phyloP scores from a whole-genome alignment of 208 protist genomes.

The Naegleria fowleri region DNA sequence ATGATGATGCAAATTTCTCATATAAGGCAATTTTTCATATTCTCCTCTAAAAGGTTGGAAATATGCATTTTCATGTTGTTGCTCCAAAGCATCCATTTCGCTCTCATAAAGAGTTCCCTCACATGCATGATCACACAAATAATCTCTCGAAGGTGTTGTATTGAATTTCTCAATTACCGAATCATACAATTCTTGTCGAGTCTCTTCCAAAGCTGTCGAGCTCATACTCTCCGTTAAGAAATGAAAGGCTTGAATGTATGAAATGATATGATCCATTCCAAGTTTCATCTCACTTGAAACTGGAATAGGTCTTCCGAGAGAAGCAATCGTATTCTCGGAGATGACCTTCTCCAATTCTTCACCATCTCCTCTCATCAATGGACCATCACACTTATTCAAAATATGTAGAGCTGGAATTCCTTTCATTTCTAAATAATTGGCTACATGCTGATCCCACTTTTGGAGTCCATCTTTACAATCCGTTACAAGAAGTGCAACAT shows the following conservation, averaged over 20 bases:
- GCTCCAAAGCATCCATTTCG: background rate
- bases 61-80: background rate
- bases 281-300: constrained; percentile 2
- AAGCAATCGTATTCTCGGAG: background rate
- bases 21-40: background rate
- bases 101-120: background rate
- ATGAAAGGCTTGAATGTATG: background rate
- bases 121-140: background rate
- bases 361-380: background rate
- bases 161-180: background rate
- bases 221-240: constrained; percentile 26
- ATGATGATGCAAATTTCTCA: too few relatives aligned
- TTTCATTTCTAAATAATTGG: background rate
- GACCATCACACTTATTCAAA: constrained; percentile 5
- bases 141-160: background rate
- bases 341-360: background rate
- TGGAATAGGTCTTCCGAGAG: background rate
- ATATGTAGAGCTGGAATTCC: constrained; percentile 11
- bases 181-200: background rate
- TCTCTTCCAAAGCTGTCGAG: background rate
- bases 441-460: constrained; percentile 10
- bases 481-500: background rate
- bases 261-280: background rate
- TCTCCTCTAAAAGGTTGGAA: background rate
- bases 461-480: background rate